These are phyloP conservation scores for Zygosaccharomyces pseudobailii DNA, from an alignment of 1,139 yeast species.

Conservation along the genomic window DNA sequence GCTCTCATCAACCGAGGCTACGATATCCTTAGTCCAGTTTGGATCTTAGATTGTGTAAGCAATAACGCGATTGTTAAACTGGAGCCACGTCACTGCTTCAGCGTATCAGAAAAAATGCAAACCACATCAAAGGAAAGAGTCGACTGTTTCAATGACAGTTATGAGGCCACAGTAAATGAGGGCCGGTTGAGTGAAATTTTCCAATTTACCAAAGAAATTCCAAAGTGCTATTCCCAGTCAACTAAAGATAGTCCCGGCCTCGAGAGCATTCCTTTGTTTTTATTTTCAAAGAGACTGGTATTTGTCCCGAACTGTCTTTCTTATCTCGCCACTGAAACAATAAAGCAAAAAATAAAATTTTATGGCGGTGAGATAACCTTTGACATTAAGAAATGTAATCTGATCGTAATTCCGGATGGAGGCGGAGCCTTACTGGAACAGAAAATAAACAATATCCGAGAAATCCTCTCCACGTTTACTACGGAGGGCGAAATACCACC, in stretches of 20 bases:
- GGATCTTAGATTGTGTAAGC: constrained; percentile 66
- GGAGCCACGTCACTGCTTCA: constrained; percentile 56
- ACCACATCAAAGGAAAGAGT: constrained; percentile 30
- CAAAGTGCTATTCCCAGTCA: neutral
- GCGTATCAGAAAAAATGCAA: constrained; percentile 32
- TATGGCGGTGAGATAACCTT: constrained; percentile 11
- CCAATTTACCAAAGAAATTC: neutral
- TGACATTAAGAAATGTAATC: constrained; percentile 5
- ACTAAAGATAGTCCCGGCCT: constrained; percentile 3
- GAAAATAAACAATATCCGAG: constrained; percentile 5
- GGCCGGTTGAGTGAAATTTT: constrained; percentile 11
- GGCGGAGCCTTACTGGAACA: neutral
- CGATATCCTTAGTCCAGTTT: constrained; percentile 61
- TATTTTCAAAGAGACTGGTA: constrained; percentile 25
- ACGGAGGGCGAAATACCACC: constrained; percentile 14
- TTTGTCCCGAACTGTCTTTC: constrained; percentile 5
- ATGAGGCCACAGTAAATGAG: constrained; percentile 31
- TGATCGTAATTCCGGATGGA: constrained; percentile 5
- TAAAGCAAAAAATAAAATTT: constrained; percentile 4
- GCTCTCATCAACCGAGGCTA: constrained; percentile 44
- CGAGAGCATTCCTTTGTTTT: constrained; percentile 20
- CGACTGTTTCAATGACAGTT: constrained; percentile 57
- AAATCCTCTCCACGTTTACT: constrained; percentile 27
- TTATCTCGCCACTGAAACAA: neutral
- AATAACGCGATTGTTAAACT: constrained; percentile 43